phyloP scores from a whole-genome alignment of 208 protist genomes.

The Trypanosoma caninum region DNA sequence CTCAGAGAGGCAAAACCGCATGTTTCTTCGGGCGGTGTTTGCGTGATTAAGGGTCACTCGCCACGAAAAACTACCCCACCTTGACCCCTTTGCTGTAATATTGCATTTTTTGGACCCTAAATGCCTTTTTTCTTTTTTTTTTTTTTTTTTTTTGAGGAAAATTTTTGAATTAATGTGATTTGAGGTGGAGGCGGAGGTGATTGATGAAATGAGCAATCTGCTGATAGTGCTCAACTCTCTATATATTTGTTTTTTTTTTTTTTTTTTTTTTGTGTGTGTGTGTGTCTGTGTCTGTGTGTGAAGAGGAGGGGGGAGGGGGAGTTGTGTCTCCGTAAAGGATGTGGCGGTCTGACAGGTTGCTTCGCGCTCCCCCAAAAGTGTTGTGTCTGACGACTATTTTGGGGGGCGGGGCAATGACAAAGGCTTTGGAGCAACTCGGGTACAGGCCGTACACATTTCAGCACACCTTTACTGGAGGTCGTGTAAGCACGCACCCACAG shows the following conservation, averaged over 20 bases:
- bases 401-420: slow-evolving; percentile 63
- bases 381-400: slow-evolving; percentile 79
- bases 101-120: background rate
- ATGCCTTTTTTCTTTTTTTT: background rate
- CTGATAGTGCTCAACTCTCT: too few species aligned
- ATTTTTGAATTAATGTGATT: background rate
- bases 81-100: background rate
- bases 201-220: too few species aligned
- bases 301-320: background rate
- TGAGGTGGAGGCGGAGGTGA: too few species aligned
- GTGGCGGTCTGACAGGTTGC: slow-evolving; percentile 7
- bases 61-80: slow-evolving; percentile 34
- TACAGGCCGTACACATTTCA: slow-evolving; percentile 78
- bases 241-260: background rate
- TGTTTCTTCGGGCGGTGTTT: slow-evolving; percentile 28
- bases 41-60: slow-evolving; percentile 62
- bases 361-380: slow-evolving; percentile 34
- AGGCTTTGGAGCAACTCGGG: slow-evolving; percentile 56
- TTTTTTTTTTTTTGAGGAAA: too few species aligned
- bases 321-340: background rate
- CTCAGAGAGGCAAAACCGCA: slow-evolving; percentile 28
- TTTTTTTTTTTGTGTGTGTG: background rate
- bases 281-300: background rate
- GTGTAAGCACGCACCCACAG: slow-evolving; percentile 64
- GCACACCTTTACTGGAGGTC: slow-evolving; percentile 55